Base-by-base conservation (phyloP, 331 rosid species). In the Rhamnella rubrinervis region DNA sequence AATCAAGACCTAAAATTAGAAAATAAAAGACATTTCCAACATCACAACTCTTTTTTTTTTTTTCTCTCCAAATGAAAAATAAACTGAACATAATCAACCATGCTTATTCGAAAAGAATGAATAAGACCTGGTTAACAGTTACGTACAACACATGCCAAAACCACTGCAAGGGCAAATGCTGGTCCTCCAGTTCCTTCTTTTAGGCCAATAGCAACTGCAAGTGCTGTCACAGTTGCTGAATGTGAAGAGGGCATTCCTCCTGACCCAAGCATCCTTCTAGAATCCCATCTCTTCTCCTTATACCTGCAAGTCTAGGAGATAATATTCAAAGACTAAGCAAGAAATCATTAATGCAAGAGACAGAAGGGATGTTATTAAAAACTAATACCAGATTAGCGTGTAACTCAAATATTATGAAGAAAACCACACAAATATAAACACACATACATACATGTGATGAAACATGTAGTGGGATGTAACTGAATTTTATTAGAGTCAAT, bases 201-300 rank as follows among this genome's bases (percentile, higher is more conserved):
- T 25, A 82, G 71, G 13, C 78, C 79, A 75, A 82, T 71, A 41
- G 83, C 76, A 37, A 68, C 78, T 23, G 83, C 81, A 15, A 82
- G 78, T 4, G 86, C 79, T 25, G 72, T 71, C 65, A 82, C 86
- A 41, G 86, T 78, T 1, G 86, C 71, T 10, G 86, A 82, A 74
- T 82, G 86, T 23, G 86, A 82, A 6, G 86, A 82, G 21, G 86
- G 86, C 86, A 82, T 82, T 74, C 86, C 86, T 57, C 86, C 83
- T 19, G 86, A 82, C 59, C 85, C 81, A 19, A 82, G 86, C 83
- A 82, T 74, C 73, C 83, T 78, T 53, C 71, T 75, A 23, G 86
- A 82, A 67, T 82, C 86, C 86, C 86, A 82, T 78, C 81, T 72
- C 73, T 67, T 82, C 73, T 82, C 86, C 67, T 78, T 82, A 78